These are phyloP conservation scores for Glomus cerebriforme DNA, from an alignment of 192 early-diverging fungal species.

Conservation along the genomic window DNA sequence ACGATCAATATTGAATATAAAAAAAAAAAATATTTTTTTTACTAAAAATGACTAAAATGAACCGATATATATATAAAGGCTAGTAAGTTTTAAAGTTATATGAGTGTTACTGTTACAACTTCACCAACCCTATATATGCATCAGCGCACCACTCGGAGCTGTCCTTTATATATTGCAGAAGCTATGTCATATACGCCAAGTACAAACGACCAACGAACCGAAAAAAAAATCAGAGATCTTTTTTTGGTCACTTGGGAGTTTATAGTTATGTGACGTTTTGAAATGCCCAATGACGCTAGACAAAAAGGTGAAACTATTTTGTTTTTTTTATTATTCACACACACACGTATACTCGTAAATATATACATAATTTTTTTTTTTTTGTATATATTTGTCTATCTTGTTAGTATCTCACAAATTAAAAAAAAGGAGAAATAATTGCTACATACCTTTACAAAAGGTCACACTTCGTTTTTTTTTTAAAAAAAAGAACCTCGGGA, in stretches of 20 bases:
- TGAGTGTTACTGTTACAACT: background rate
- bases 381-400: background rate
- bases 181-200: background rate
- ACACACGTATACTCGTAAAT: background rate
- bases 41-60: background rate
- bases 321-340: background rate
- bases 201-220: background rate
- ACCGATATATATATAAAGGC: background rate
- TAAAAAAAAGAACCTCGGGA: no score
- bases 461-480: background rate
- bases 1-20: no score
- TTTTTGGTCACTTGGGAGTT: background rate
- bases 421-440: background rate
- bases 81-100: background rate
- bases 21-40: no score
- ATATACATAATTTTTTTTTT: background rate
- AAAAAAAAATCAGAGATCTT: background rate
- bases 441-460: slow-evolving; percentile 20
- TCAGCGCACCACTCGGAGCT: background rate
- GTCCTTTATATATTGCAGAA: background rate
- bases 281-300: background rate
- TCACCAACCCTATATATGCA: background rate
- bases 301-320: background rate
- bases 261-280: background rate
- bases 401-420: no score